These are phyloP conservation scores for Camelina hispida DNA, from an alignment of 345 rosid genomes.

Conservation along the genomic window DNA sequence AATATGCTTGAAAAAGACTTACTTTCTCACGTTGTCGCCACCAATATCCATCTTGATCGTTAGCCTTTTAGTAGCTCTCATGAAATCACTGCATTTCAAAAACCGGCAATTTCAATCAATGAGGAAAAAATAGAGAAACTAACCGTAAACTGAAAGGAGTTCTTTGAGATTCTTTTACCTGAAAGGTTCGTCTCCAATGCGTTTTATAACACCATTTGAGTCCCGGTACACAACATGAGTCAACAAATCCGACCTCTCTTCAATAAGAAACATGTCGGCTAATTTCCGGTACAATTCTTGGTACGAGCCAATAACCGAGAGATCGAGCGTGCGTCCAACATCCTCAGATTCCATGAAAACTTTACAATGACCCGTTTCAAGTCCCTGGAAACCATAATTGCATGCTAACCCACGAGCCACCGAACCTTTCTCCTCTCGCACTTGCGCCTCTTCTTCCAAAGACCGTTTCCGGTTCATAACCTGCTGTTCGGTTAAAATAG, in stretches of 20 bases:
- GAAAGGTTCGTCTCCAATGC: conserved; percentile 83
- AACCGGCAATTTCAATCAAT: neutral
- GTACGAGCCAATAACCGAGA: conserved; percentile 71
- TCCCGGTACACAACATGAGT: conserved; percentile 73
- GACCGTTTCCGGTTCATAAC: conserved; percentile 53
- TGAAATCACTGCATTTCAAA: conserved; percentile 62
- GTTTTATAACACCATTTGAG: conserved; percentile 61
- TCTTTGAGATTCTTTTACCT: conserved; percentile 50
- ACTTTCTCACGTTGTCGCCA: conserved; percentile 63
- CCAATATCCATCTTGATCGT: conserved; percentile 66
- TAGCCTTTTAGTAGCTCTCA: conserved; percentile 68
- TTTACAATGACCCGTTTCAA: conserved; percentile 82
- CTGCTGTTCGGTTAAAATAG: conserved; percentile 60
- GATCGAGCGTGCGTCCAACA: conserved; percentile 85
- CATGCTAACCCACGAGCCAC: conserved; percentile 50
- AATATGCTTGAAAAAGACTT: conserved; percentile 26
- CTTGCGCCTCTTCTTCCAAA: conserved; percentile 42
- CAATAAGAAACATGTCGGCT: conserved; percentile 77
- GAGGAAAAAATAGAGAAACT: neutral
- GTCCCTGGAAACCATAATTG: conserved; percentile 50
- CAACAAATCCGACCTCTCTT: conserved; percentile 64
- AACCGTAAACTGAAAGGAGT: neutral
- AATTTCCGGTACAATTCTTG: conserved; percentile 73
- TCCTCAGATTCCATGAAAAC: conserved; percentile 94
- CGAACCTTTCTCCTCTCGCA: conserved; percentile 44